Base-by-base conservation (phyloP, 331 rosid genomes). In the Dryas integrifolia region DNA sequence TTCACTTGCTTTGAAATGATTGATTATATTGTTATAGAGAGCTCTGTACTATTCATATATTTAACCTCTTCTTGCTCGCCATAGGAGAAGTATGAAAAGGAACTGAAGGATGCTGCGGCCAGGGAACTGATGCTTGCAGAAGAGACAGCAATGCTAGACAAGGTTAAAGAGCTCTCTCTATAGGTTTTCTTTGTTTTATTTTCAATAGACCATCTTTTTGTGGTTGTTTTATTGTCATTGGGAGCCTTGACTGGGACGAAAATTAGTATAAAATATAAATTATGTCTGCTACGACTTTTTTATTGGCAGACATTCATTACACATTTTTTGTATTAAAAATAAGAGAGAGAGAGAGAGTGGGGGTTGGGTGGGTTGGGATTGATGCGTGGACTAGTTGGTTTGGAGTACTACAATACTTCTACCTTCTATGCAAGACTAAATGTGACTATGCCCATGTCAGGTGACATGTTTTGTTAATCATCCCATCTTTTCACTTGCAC, bases 81-180 rank as follows among this genome's bases (percentile, higher is more conserved):
- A 50, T 49, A 94, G 96, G 96, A 91, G 69, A 91, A 84, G 80
- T 83, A 86, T 82, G 97, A 94, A 75, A 89, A 81, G 66, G 82
- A 83, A 73, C 84, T 89, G 84, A 94, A 88, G 86, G 98, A 94
- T 77, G 97, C 98, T 67, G 95, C 85, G 16, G 92, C 85, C 49
- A 88, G 84, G 83, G 98, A 91, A 80, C 87, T 89, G 60, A 91
- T 84, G 96, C 96, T 56, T 63, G 98, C 98, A 68, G 97, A 94
- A 87, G 92, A 89, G 85, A 85, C 82, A 45, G 97, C 98, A 55
- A 86, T 94, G 84, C 70, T 94, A 77, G 96, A 94, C 77, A 89
- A 87, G 96, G 98, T 94, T 69, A 51, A 39, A 57, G 21, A 50
- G 43, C 46, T 65, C 16, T 21, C 44, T 49, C 21, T 39, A 10